Percentiles rank a stretch among this genome's conserved stretches.
These are phyloP conservation scores for Suillus tomentosus DNA, from an alignment of 768 basidiomycete genomes.

Conservation along the genomic window DNA sequence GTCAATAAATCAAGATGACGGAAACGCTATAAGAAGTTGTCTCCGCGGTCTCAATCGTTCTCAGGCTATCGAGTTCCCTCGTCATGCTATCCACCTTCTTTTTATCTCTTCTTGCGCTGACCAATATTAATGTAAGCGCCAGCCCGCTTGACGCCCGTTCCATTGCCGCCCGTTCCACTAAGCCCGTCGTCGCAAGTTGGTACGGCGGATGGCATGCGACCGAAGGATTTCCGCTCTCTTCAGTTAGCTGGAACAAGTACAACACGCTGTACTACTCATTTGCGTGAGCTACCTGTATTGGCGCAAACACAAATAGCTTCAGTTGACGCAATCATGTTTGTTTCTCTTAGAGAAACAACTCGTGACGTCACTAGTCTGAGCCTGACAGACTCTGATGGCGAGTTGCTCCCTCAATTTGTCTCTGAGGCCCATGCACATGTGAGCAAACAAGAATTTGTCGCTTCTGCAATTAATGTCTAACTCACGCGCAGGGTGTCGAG, in stretches of 20 bases:
- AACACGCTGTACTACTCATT: slow-evolving; percentile 71
- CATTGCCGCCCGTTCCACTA: background rate
- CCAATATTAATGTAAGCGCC: background rate
- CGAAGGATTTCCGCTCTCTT: slow-evolving; percentile 50
- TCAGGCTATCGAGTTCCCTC: background rate
- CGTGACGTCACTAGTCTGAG: slow-evolving; percentile 33
- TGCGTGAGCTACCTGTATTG: slow-evolving; percentile 41
- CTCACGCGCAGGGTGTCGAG: slow-evolving; percentile 46
- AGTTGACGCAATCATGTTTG: slow-evolving; percentile 3
- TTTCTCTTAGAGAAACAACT: slow-evolving; percentile 34
- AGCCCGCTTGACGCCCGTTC: background rate
- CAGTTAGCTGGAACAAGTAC: slow-evolving; percentile 72
- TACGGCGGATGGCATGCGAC: slow-evolving; percentile 67
- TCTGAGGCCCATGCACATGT: slow-evolving; percentile 40
- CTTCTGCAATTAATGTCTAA: background rate
- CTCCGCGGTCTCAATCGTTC: too few species aligned
- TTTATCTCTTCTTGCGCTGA: slow-evolving; percentile 6
- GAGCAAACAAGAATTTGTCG: slow-evolving; percentile 11
- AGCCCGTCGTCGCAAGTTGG: slow-evolving; percentile 54
- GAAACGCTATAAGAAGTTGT: background rate
- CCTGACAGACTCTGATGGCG: slow-evolving; percentile 45
- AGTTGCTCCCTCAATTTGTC: slow-evolving; percentile 60
- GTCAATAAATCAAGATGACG: background rate
- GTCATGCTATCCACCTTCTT: background rate
- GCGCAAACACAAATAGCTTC: background rate